These are phyloP conservation scores for Trifolium repens DNA, from an alignment of 306 rosid species.

Conservation along the genomic window DNA sequence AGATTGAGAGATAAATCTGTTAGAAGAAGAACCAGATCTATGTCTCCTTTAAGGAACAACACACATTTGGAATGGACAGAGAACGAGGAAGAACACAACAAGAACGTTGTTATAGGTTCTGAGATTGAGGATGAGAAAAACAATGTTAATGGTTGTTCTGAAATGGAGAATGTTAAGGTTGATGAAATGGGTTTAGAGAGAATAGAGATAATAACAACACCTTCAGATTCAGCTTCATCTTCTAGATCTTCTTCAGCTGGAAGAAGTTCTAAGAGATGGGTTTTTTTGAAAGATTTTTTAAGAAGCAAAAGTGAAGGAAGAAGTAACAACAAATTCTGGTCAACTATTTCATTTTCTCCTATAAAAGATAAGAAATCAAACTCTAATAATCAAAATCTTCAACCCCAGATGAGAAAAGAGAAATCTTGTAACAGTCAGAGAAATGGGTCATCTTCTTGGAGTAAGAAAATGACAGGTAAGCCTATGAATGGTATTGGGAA, in stretches of 20 bases:
- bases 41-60: constrained; percentile 78
- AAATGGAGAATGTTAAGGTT: constrained; percentile 47
- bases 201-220: constrained; percentile 45
- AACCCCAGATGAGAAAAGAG: constrained; percentile 44
- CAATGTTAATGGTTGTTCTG: constrained; percentile 4
- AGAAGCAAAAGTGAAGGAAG: constrained; percentile 97
- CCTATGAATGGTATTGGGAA: constrained; percentile 83
- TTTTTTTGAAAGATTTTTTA: constrained; percentile 85
- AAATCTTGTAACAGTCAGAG: constrained; percentile 6
- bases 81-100: constrained; percentile 11
- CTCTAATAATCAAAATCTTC: constrained; percentile 1
- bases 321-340: constrained; percentile 91
- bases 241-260: constrained; percentile 95
- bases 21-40: constrained; percentile 85
- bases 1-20: constrained; percentile 66
- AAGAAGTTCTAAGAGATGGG: constrained; percentile 88
- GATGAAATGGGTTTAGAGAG: constrained; percentile 59
- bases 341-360: constrained; percentile 71
- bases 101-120: background rate
- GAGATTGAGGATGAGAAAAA: background rate
- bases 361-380: constrained; percentile 70
- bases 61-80: constrained; percentile 61
- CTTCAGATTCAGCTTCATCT: constrained; percentile 79
- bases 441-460: constrained; percentile 39
- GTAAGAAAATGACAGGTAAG: constrained; percentile 61